Base-by-base conservation (phyloP, 495 filamentous ascomycete species). In the Tuber brumale region DNA sequence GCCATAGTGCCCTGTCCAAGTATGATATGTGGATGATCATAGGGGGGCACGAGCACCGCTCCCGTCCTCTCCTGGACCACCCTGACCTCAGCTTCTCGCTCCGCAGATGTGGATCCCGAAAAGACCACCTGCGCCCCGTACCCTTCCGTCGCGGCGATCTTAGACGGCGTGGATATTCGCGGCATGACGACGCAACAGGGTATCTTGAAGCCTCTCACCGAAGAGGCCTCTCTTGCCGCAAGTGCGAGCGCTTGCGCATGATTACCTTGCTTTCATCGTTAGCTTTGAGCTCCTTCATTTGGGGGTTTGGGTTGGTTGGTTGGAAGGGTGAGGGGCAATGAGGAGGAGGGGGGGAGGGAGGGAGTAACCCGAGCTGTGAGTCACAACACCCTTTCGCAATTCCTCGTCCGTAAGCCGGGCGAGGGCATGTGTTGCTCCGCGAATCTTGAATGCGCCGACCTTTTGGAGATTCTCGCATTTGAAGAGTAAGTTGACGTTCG, bases 391-490 rank as follows among this genome's bases (percentile, higher is more conserved):
- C 80, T 84, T 88, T 82, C 89, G 89, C 44, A 90, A 88, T 18
- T 89, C 87, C 76, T 91, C 89, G 75, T 87, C 85, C 73, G 89
- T 89, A 77, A 99, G 84, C n/a, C 92, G 83, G 72, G 90, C 86
- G 69, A 99, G 82, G 3, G 95, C 95, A 86, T 97, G 93, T 78
- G 96, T 96, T 2, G 95, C 95, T 3, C 95, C 95, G 0, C 95
- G 86, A 31, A 90, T 90, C 85, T 99, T 99, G 86, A 99, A 99
- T 23, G 95, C 95, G 74, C 95, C 95, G 72, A 95, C 91, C 70
- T 89, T 90, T 85, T 97, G 95, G 48, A 91, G 87, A 85, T 97
- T 97, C 86, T 99, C 95, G 85, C 94, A 97, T 86, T 99, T 99
- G 88, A 99, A 97, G 85, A 92, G 94, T 77, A 99, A 87, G 10